phyloP scores from a whole-genome alignment of 345 rosid species.

The Pistacia integerrima region DNA sequence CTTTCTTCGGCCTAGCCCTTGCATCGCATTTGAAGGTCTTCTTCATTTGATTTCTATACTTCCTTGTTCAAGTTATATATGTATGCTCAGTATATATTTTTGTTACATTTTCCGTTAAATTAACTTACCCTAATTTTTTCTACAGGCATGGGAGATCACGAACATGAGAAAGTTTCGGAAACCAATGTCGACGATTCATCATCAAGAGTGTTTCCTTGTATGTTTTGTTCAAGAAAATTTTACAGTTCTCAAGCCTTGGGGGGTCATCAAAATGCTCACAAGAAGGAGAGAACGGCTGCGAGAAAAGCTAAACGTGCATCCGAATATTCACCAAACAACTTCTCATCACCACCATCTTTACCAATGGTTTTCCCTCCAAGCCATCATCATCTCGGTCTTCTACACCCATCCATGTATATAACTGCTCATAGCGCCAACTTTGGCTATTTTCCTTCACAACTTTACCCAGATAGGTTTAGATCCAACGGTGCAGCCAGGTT shows the following conservation, averaged over 20 bases:
- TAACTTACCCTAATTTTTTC: too few relatives aligned
- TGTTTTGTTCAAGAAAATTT: constrained; percentile 82
- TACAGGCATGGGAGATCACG: constrained; percentile 42
- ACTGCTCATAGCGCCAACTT: constrained; percentile 53
- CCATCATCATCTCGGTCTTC: constrained; percentile 38
- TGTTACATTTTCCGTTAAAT: too few relatives aligned
- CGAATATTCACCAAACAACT: constrained; percentile 35
- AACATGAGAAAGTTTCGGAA: constrained; percentile 30
- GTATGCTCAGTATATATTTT: background rate
- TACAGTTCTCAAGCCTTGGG: constrained; percentile 93
- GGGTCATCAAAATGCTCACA: constrained; percentile 97
- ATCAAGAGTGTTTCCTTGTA: constrained; percentile 66
- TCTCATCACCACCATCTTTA: constrained; percentile 38
- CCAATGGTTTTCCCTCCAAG: constrained; percentile 40
- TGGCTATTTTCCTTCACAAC: constrained; percentile 32
- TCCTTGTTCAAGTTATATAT: background rate
- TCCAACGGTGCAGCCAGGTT: constrained; percentile 40
- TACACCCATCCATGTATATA: constrained; percentile 51
- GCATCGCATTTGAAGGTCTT: background rate
- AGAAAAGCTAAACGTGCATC: constrained; percentile 67
- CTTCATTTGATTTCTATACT: background rate
- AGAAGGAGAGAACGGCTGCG: constrained; percentile 78
- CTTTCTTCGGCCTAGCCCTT: background rate
- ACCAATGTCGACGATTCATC: constrained; percentile 30
- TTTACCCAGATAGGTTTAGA: constrained; percentile 34